Evolutionary conservation across 2,329 filamentous ascomycete species (phyloP).

Genomic region (Pseudocercospora pini-densiflorae): DNA sequence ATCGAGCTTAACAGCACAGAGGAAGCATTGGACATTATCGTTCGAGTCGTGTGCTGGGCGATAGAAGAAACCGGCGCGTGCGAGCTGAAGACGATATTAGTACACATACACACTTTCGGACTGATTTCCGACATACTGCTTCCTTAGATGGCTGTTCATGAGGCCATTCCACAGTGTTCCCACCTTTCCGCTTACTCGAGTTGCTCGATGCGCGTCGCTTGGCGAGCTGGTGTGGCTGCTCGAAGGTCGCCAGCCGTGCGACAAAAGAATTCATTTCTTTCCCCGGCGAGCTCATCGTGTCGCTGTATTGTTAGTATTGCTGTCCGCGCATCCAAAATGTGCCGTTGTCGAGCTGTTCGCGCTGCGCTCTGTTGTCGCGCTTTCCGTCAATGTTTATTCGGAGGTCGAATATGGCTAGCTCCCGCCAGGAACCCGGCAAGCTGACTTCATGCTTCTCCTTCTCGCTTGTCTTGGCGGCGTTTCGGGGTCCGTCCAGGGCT

Average conservation of each 20-base stretch:
- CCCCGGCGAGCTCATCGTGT: constrained; percentile 45
- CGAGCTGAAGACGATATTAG: constrained; percentile 64
- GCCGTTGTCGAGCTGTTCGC: neutral
- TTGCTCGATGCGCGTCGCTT: constrained; percentile 73
- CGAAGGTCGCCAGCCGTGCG: constrained; percentile 81
- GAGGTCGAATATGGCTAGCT: neutral
- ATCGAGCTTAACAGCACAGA: constrained; percentile 81
- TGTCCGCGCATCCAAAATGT: neutral
- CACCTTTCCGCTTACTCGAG: constrained; percentile 55
- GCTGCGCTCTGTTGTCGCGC: constrained; percentile 9
- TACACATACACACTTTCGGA: neutral
- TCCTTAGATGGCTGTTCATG: constrained; percentile 69
- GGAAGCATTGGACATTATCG: constrained; percentile 90
- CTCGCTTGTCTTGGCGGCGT: neutral
- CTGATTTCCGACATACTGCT: constrained; percentile 56
- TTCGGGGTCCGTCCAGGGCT: neutral
- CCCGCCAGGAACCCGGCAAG: neutral
- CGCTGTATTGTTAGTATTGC: neutral
- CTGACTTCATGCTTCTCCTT: neutral
- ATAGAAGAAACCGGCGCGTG: constrained; percentile 90
- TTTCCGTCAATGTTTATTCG: neutral
- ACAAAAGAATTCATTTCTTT: constrained; percentile 66
- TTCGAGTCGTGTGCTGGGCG: constrained; percentile 73
- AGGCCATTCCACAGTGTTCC: constrained; percentile 70
- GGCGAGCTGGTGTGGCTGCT: constrained; percentile 62